phyloP scores from a whole-genome alignment of 768 basidiomycete genomes.

The Calocera cornea region DNA sequence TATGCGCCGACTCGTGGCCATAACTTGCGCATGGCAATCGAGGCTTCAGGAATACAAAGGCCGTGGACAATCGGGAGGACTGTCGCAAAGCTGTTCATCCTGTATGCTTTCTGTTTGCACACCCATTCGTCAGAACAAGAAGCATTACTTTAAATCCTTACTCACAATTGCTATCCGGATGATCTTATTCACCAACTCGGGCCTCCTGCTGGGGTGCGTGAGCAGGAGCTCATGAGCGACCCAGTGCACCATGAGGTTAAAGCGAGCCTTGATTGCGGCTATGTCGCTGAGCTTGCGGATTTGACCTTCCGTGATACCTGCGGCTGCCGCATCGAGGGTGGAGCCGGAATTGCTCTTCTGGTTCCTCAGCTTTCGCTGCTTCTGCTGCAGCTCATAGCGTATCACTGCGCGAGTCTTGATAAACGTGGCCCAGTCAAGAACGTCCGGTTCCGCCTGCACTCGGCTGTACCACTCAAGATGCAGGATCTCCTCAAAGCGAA shows the following conservation, averaged over 20 bases:
- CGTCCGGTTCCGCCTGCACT: conserved; percentile 26
- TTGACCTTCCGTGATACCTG: background rate
- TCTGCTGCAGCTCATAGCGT: conserved; percentile 35
- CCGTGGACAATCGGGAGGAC: conserved; percentile 69
- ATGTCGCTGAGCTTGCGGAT: conserved; percentile 54
- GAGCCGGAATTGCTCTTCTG: background rate
- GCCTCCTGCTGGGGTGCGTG: conserved; percentile 52
- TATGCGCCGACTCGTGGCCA: conserved; percentile 55
- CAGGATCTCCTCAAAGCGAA: conserved; percentile 74
- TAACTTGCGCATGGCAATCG: conserved; percentile 48
- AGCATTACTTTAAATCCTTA: conserved; percentile 9
- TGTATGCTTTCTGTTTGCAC: conserved; percentile 57
- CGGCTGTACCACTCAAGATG: conserved; percentile 10
- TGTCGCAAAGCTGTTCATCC: conserved; percentile 61
- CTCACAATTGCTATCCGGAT: conserved; percentile 76
- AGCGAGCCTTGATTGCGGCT: conserved; percentile 61
- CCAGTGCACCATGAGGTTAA: conserved; percentile 74
- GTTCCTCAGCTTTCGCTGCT: conserved; percentile 7
- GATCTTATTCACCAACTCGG: conserved; percentile 57
- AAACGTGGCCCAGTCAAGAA: conserved; percentile 74
- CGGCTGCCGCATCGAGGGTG: background rate
- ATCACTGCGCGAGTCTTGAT: conserved; percentile 50
- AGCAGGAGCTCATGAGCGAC: conserved; percentile 67
- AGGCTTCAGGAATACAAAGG: conserved; percentile 55
- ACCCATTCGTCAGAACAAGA: conserved; percentile 3